A percentile compares a stretch with the other conserved stretches of the same genome.
Conservation (phyloP, 2,329 filamentous ascomycete species). For the Cladosporium oxysporum region DNA sequence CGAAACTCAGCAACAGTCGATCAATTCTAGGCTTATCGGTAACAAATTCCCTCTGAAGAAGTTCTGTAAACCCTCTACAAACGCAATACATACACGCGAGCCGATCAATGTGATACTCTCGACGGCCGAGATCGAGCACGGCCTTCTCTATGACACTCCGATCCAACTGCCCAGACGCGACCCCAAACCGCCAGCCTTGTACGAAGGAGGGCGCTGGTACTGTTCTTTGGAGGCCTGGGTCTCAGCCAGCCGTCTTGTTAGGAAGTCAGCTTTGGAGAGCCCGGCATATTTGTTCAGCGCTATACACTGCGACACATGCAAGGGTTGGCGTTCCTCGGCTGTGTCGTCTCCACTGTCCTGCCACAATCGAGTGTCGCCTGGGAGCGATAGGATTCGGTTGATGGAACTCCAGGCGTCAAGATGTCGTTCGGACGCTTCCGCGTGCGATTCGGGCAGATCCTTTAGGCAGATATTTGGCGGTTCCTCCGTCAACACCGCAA, state of each 20-base stretch:
- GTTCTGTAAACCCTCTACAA: not conserved
- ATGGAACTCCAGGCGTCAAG: slow-evolving; percentile 14
- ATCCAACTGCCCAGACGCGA: not conserved
- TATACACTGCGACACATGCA: not conserved
- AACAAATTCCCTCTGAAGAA: not conserved
- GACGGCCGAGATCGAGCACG: not conserved
- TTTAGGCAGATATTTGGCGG: not conserved
- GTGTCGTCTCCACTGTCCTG: not conserved
- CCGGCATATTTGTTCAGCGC: not conserved
- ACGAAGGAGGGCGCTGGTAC: not conserved
- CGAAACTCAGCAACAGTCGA: not conserved
- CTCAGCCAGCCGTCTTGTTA: not conserved
- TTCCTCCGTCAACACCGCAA: not conserved
- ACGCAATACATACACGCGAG: not conserved
- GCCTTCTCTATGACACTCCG: not conserved
- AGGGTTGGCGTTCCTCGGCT: not conserved
- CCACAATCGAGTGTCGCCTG: slow-evolving; percentile 9
- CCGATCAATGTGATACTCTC: not conserved
- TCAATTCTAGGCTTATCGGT: not conserved
- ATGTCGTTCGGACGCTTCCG: not conserved
- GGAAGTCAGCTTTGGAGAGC: not conserved
- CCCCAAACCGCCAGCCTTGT: not conserved
- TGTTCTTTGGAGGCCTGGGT: not conserved
- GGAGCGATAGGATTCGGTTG: slow-evolving; percentile 4
- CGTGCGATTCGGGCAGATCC: not conserved